These are phyloP conservation scores for Penicillium griseofulvum DNA, from an alignment of 2,329 filamentous ascomycete genomes.

Conservation along the genomic window DNA sequence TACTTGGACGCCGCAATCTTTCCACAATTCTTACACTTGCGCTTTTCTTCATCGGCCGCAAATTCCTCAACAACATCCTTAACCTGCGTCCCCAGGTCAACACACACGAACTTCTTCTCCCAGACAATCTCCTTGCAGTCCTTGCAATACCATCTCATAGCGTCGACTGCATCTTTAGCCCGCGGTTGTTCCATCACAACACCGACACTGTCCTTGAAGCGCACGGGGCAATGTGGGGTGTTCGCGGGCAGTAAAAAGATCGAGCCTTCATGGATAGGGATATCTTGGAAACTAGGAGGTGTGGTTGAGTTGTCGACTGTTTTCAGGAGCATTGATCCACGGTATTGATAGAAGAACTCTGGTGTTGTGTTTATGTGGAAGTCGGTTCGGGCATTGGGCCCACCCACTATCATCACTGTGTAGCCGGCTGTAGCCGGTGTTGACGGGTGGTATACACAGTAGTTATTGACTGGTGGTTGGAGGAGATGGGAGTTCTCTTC, in stretches of 20 bases:
- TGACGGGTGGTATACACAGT: constrained; percentile 79
- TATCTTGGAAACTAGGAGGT: constrained; percentile 67
- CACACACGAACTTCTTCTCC: constrained; percentile 84
- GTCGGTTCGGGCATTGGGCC: constrained; percentile 92
- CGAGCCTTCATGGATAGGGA: constrained; percentile 87
- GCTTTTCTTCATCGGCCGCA: constrained; percentile 63
- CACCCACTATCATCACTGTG: constrained; percentile 89
- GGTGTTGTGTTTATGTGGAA: constrained; percentile 97
- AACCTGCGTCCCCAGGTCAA: constrained; percentile 88
- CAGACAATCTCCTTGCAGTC: constrained; percentile 70
- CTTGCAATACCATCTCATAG: constrained; percentile 86
- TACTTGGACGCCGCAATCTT: constrained; percentile 61
- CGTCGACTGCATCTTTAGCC: constrained; percentile 67
- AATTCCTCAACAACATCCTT: constrained; percentile 87
- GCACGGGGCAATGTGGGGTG: constrained; percentile 92
- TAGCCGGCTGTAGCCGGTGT: constrained; percentile 78
- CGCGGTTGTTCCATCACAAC: constrained; percentile 86
- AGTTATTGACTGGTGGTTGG: constrained; percentile 93
- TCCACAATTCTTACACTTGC: constrained; percentile 77
- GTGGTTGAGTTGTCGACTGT: constrained; percentile 66
- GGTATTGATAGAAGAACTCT: constrained; percentile 98
- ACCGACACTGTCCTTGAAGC: constrained; percentile 91
- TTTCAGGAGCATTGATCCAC: constrained; percentile 89
- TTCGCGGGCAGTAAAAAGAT: constrained; percentile 92
- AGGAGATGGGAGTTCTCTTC: constrained; percentile 87